Evolutionary conservation across 805 yeast genomes (phyloP), one percentile per base, ranked within the genome.

Genomic region (Zygotorulaspora sp.): DNA sequence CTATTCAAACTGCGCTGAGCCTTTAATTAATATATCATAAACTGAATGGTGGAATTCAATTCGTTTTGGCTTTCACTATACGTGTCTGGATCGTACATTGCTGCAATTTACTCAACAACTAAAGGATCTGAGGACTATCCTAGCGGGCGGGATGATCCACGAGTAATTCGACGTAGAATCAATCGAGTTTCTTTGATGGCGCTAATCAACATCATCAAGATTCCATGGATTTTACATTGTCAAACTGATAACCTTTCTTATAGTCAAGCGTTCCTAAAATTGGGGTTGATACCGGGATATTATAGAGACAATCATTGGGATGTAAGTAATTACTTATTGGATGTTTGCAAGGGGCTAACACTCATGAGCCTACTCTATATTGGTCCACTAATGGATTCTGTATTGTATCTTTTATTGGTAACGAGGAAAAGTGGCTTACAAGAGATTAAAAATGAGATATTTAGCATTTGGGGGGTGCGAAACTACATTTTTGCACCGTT

Each of bases 401-500:
- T 50, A 1, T 21, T 58, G 16, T 54, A 45, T 29, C 49, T 56
- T 30, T 3, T 49, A 3, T 30, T 49, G 5, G 47, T 44, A 2
- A 45, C 41, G n/a, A 40, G 37, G 10, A 47, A 36, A 17, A 36
- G 38, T 8, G 9, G 43, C 10, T 21, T 17, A n/a, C 29, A 24
- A 3, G 53, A 50, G 19, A 16, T 48, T 6, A 43, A 18, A 16
- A 48, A 48, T 8, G 53, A 56, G 33, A 28, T 52, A 16, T 26
- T 36, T 26, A 50, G 44, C 30, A 50, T 62, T 10, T 62, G 64
- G 63, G 56, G 58, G 8, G 14, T 60, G 6, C 49, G 66, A 29
- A 55, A 60, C 34, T 53, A 51, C 40, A 24, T 60, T 1, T 59
- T 60, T 45, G 65, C 59, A 2, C 66, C 66, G 2, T 30, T 57